Percentiles rank a stretch among this genome's conserved stretches.
Conservation (phyloP, 192 early-diverging fungal species). For the Backusella westeae region DNA sequence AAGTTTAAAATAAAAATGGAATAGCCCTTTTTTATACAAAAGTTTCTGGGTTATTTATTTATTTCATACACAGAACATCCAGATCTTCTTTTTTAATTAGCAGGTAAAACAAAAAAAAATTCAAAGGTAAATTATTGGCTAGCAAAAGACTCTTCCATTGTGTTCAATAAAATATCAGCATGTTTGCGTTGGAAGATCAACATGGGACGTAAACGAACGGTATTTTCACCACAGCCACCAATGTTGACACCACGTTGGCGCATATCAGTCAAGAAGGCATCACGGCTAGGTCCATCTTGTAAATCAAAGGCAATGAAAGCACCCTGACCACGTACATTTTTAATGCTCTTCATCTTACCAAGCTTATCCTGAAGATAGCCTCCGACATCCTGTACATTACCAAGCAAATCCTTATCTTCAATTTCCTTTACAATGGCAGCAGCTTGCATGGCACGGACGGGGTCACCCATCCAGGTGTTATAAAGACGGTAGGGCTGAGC, state of each 20-base stretch:
- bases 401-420: conserved; percentile 46
- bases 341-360: conserved; percentile 43
- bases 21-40: not conserved
- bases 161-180: conserved; percentile 65
- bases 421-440: conserved; percentile 63
- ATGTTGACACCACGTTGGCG: conserved; percentile 64
- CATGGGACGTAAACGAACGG: conserved; percentile 71
- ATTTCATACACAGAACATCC: conserved; percentile 5
- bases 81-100: not conserved
- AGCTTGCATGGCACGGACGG: conserved; percentile 60
- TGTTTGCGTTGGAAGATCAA: conserved; percentile 64
- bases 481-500: conserved; percentile 65
- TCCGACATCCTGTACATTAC: conserved; percentile 52
- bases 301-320: conserved; percentile 74
- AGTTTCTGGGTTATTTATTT: not conserved
- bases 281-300: conserved; percentile 42
- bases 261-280: conserved; percentile 54
- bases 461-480: conserved; percentile 80
- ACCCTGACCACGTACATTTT: conserved; percentile 62
- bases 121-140: not conserved
- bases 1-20: not conserved
- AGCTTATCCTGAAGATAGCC: conserved; percentile 55
- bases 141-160: conserved; percentile 42
- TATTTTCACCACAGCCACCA: conserved; percentile 60
- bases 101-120: not conserved